A percentile compares a stretch with the other conserved stretches of the same genome.
phyloP scores from a whole-genome alignment of 306 rosid genomes.

The Medicago lupulina region DNA sequence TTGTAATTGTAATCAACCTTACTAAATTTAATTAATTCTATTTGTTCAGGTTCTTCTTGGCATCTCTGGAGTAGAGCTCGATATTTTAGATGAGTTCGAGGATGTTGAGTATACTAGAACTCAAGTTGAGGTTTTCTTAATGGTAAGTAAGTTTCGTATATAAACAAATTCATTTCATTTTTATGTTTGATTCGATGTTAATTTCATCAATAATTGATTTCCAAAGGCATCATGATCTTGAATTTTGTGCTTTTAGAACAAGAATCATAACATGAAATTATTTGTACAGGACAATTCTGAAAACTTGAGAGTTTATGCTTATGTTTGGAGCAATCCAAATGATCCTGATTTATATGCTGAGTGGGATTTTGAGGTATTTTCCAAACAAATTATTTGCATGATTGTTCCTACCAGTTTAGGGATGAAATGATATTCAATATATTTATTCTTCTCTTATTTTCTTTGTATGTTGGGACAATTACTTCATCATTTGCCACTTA shows the following conservation, averaged over 20 bases:
- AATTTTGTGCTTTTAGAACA: constrained; percentile 10
- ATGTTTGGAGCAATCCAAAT: constrained; percentile 73
- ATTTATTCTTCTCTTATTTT: constrained; percentile 10
- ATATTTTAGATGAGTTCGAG: constrained; percentile 75
- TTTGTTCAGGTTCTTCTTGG: constrained; percentile 70
- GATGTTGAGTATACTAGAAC: constrained; percentile 79
- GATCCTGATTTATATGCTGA: constrained; percentile 82
- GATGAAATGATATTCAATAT: background rate
- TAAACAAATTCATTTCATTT: background rate
- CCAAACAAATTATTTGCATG: background rate
- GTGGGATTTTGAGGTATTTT: constrained; percentile 87
- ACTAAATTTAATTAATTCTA: background rate
- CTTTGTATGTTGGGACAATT: constrained; percentile 5
- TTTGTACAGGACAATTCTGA: constrained; percentile 66
- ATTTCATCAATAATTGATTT: background rate
- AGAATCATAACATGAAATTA: constrained; percentile 8
- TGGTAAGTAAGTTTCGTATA: constrained; percentile 31
- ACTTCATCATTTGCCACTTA: background rate
- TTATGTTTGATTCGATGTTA: background rate
- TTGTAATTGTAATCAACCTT: background rate
- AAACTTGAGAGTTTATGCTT: constrained; percentile 55
- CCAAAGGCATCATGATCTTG: background rate
- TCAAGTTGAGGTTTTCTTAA: constrained; percentile 60
- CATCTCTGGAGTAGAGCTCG: constrained; percentile 67
- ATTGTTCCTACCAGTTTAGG: no score